Conservation (phyloP, 208 protist species). For the Leishmania major region DNA sequence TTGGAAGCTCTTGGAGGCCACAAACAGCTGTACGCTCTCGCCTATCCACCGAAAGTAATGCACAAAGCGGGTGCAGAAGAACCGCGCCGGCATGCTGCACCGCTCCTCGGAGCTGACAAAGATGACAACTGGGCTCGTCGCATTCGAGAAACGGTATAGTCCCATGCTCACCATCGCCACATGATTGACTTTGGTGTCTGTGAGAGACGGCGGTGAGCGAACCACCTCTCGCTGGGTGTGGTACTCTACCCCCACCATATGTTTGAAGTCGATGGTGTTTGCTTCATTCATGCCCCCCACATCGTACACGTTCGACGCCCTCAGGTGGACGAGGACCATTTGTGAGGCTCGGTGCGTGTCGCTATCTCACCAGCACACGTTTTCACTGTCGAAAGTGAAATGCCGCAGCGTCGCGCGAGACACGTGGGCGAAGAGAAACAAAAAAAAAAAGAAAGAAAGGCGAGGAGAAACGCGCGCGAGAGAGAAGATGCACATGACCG, state of each 20-base stretch:
- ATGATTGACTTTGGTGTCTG: neutral
- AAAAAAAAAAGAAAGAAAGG: neutral
- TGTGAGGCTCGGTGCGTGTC: neutral
- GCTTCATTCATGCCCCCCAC: neutral
- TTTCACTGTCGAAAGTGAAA: neutral
- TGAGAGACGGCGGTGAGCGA: constrained; percentile 29
- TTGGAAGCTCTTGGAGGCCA: constrained; percentile 34
- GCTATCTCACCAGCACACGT: no score
- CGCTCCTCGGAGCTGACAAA: constrained; percentile 55
- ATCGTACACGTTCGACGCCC: constrained; percentile 23
- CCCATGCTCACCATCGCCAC: constrained; percentile 7
- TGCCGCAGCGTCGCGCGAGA: neutral
- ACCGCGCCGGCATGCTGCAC: constrained; percentile 59
- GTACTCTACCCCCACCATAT: constrained; percentile 18
- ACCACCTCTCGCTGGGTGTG: constrained; percentile 30
- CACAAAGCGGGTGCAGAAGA: constrained; percentile 67
- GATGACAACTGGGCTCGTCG: constrained; percentile 54
- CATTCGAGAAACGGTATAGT: constrained; percentile 38
- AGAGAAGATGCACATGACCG: neutral
- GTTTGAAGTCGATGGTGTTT: constrained; percentile 42
- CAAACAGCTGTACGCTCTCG: constrained; percentile 62
- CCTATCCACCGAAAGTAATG: constrained; percentile 72
- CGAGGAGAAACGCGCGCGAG: neutral
- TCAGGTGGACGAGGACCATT: constrained; percentile 23
- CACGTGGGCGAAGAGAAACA: neutral